Evolutionary conservation across 805 yeast genomes (phyloP).

Genomic region (Grigorovia jiainica): DNA sequence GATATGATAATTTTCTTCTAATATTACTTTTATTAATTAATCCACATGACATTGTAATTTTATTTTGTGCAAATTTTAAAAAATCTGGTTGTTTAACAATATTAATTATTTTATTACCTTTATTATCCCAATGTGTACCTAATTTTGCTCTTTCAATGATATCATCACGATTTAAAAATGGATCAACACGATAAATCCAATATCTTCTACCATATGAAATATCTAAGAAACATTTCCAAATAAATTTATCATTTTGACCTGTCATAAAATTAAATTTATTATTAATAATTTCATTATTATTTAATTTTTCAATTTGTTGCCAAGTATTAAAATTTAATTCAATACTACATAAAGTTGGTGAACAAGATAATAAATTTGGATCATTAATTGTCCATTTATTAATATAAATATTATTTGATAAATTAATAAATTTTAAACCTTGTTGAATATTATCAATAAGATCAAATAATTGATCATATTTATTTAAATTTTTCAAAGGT

Average conservation of each 20-base stretch:
- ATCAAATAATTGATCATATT: conserved; percentile 7
- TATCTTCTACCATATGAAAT: conserved; percentile 58
- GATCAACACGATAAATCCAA: conserved; percentile 56
- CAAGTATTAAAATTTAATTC: conserved; percentile 53
- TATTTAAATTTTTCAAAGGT: conserved; percentile 15
- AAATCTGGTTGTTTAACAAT: conserved; percentile 33
- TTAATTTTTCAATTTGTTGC: conserved; percentile 26
- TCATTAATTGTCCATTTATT: conserved; percentile 52
- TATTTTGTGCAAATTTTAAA: conserved; percentile 32
- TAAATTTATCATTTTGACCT: conserved; percentile 11
- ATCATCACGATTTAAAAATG: conserved; percentile 28
- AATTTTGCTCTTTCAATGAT: conserved; percentile 22
- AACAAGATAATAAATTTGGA: conserved; percentile 35
- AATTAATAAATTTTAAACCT: conserved; percentile 48
- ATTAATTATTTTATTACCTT: conserved; percentile 49
- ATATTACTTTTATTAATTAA: conserved; percentile 21
- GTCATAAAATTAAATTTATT: conserved; percentile 14
- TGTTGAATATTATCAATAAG: conserved; percentile 13
- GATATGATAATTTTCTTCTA: conserved; percentile 22
- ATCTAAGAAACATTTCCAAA: conserved; percentile 29
- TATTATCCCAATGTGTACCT: conserved; percentile 50
- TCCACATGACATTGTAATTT: conserved; percentile 32
- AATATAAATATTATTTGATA: conserved; percentile 52
- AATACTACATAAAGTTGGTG: conserved; percentile 45
- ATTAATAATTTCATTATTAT: conserved; percentile 20